Base-by-base conservation (phyloP, 169 alveolate genomes). In the Plasmodium coatneyi region DNA sequence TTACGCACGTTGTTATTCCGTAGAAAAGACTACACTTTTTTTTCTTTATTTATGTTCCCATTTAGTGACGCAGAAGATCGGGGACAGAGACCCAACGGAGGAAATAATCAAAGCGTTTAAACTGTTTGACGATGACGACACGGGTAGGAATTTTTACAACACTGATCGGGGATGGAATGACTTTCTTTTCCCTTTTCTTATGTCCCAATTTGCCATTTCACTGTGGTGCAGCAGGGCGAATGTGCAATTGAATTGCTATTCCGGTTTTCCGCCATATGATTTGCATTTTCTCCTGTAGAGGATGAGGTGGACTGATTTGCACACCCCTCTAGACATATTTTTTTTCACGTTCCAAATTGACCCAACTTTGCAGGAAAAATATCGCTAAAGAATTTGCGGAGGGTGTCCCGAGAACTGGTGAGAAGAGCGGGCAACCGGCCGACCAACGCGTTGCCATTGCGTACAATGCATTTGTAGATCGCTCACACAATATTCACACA, bases 21-120 rank as follows among this genome's bases (percentile, higher is more conserved):
- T 5, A 49, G 60, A 5, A 49, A 49, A 14, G 60, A 22, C 1
- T 52, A 36, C 36, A 16, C 36, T 34, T 49, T 39, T 49, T 9
- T 49, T 19, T n/a, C 12, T 22, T 46, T 52, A 16, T 43, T 66
- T 71, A 91, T 12, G 83, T 91, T 34, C 3, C 19, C 12, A 3
- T 93, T 56, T 22, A 97, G 98, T 98, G 98, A 92, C 98, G n/a
- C 96, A 95, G 82, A 98, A 98, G 74, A 97, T 97, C 49, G 86
- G 96, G 28, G 98, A 98, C 79, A 97, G 99, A 92, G 99, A 99
- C 93, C 99, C 99, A 28, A 97, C 97, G 95, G 99, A 98, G 89
- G 99, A 99, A 95, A 98, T 99, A 60, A 92, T 95, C 83, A 98
- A 98, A 90, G 99, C 99, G 16, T 99, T 99, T 92, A 97, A 97